These are phyloP conservation scores for Aspergillus glaucus DNA, from an alignment of 2,329 filamentous ascomycete species.

Conservation along the genomic window DNA sequence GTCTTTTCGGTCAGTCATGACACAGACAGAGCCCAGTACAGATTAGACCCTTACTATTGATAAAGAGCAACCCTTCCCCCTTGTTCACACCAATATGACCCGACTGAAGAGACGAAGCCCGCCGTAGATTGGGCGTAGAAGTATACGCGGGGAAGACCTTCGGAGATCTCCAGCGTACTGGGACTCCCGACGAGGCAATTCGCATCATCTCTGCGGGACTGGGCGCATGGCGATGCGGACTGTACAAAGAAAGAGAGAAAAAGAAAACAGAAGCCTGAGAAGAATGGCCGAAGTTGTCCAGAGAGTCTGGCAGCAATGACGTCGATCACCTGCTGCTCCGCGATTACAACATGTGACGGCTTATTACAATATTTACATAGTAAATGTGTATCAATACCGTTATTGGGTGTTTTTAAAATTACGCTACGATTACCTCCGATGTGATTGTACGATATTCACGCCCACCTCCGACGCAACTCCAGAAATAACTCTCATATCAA, in stretches of 20 bases:
- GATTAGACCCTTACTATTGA: constrained; percentile 63
- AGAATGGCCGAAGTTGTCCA: neutral
- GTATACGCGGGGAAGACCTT: constrained; percentile 3
- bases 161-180: constrained; percentile 4
- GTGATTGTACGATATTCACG: neutral
- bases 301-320: constrained; percentile 3
- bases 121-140: constrained; percentile 10
- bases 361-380: neutral
- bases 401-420: constrained; percentile 19
- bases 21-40: neutral
- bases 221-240: neutral
- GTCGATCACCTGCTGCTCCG: constrained; percentile 2
- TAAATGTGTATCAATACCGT: constrained; percentile 3
- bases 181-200: constrained; percentile 6
- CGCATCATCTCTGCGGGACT: constrained; percentile 15
- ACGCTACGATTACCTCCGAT: constrained; percentile 1
- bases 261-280: neutral
- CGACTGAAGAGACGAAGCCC: constrained; percentile 56
- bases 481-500: neutral
- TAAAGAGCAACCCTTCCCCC: constrained; percentile 80
- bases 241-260: neutral
- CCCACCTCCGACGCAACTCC: neutral
- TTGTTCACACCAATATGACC: constrained; percentile 73
- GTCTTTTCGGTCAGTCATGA: constrained; percentile 45
- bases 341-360: neutral